Base-by-base conservation (phyloP, 306 rosid species). In the Comarum palustre region DNA sequence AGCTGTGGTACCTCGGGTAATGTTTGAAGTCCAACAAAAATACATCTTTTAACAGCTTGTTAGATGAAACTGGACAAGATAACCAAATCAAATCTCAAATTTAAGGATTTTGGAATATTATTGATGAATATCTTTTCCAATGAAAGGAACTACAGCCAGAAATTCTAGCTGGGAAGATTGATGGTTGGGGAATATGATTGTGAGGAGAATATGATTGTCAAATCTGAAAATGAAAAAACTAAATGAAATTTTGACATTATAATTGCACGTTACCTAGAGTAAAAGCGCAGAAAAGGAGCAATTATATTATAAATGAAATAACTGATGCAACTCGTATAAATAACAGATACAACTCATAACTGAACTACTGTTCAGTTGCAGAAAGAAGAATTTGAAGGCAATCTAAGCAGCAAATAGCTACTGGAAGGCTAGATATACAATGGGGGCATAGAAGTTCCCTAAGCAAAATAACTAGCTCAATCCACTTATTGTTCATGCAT, bases 381-480 rank as follows among this genome's bases (percentile, higher is more conserved):
- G 55, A 80, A 76, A 70, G 32, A 50, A 43, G 20, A 19, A 36
- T 51, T 55, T 55, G 3, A 71, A 57, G 66, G 70, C 34, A 10
- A 63, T 45, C 41, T 47, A 43, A 47, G 57, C 68, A 76, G 75
- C 77, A 71, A 66, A 58, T 73, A 75, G 71, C 76, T 46, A 22
- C 46, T 19, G 71, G 61, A 43, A 62, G 52, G 66, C 75, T 47
- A 71, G 80, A 65, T 27, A 8, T 16, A 75, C 73, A 64, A 68
- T 46, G 47, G 55, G 59, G 20, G 69, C 73, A 50, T 13, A 70
- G 79, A 34, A 82, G 48, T 68, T 73, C 77, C 78, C 66, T 55
- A 67, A 22, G 45, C 27, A 52, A 70, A 76, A 47, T 27, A 60
- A 50, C 4, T 31, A 60, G 12, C 20, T 60, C 34, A 15, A 60